Evolutionary conservation across 495 filamentous ascomycete genomes (phyloP), one percentile per base, ranked within the genome.

Genomic region (Tuber aestivum): DNA sequence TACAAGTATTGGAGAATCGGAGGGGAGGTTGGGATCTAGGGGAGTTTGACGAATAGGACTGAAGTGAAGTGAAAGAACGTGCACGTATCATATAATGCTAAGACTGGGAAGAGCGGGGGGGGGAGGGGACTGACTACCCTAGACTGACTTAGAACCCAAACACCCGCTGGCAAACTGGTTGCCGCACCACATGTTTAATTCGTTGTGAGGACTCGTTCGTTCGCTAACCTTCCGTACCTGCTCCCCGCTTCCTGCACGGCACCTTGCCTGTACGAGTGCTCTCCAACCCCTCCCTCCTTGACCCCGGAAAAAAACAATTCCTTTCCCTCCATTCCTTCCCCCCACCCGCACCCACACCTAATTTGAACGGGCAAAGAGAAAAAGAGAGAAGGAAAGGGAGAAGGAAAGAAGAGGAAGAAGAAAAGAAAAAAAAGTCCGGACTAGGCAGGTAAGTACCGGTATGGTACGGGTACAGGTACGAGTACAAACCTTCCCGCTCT

Each of bases 291-390:
- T 56, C 50, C 50, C 50, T 61, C n/a, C 50, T 61, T 32, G 50
- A 61, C 50, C 50, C n/a, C 50, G n/a, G n/a, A 61, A 61, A 27
- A 77, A 44, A 50, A 72, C 72, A 76, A 44, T 61, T 61, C 72
- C 70, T 70, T 70, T 73, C 71, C 42, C 73, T 75, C 71, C 38
- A 40, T 77, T 73, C 69, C 72, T 79, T 73, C 61, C 38, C 20
- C 38, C 42, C 32, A 37, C 71, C 35, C 38, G 14, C 65, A 76
- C 61, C 68, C 41, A 42, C 72, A 77, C 56, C 72, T 14, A 69
- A 9, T 20, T 50, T 23, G 45, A 50, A 23, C 45, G 18, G 16
- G 6, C 44, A 45, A 45, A 14, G 1, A 16, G 7, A 45, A 45
- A 45, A 45, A 4, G 21, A 20, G 21, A 20, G 21, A 4, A 20